These are phyloP conservation scores for Hymenoscyphus albidus DNA, from an alignment of 2,329 filamentous ascomycete genomes.

Conservation along the genomic window DNA sequence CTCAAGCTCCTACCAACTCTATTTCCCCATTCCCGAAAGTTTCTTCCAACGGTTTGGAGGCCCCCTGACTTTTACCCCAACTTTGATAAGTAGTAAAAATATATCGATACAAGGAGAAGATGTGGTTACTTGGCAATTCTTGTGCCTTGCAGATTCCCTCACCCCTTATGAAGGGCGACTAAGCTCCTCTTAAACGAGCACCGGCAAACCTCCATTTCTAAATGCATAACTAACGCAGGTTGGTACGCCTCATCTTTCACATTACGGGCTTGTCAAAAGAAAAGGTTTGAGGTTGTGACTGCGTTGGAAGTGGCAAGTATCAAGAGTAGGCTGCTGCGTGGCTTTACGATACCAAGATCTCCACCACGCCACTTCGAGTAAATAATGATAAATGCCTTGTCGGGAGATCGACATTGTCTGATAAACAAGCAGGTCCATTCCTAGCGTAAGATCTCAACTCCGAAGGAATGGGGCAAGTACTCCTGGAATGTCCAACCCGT, in stretches of 20 bases:
- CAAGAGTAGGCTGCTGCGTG: neutral
- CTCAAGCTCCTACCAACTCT: neutral
- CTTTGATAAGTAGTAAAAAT: neutral
- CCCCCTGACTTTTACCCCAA: neutral
- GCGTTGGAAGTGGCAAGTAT: neutral
- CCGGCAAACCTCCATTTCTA: neutral
- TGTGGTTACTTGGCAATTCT: conserved; percentile 1
- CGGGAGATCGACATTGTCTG: conserved; percentile 1
- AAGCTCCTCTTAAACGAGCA: conserved; percentile 18
- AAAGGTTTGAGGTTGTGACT: neutral
- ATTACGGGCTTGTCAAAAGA: conserved; percentile 17
- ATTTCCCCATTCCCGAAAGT: neutral
- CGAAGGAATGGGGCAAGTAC: neutral
- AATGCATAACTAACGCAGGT: conserved; percentile 17
- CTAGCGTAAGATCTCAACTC: neutral
- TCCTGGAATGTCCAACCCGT: conserved; percentile 1
- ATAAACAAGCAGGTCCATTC: neutral
- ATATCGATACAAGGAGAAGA: conserved; percentile 10
- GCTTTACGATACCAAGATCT: neutral
- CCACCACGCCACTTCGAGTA: neutral
- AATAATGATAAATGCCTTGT: neutral
- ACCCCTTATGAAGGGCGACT: conserved; percentile 25
- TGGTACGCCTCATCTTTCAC: conserved; percentile 20
- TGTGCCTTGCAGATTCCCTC: conserved; percentile 26
- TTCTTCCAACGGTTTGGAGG: neutral